Evolutionary conservation across 768 basidiomycete species (phyloP), one percentile per base, ranked within the genome.

Genomic region (Leccinum variicolor): DNA sequence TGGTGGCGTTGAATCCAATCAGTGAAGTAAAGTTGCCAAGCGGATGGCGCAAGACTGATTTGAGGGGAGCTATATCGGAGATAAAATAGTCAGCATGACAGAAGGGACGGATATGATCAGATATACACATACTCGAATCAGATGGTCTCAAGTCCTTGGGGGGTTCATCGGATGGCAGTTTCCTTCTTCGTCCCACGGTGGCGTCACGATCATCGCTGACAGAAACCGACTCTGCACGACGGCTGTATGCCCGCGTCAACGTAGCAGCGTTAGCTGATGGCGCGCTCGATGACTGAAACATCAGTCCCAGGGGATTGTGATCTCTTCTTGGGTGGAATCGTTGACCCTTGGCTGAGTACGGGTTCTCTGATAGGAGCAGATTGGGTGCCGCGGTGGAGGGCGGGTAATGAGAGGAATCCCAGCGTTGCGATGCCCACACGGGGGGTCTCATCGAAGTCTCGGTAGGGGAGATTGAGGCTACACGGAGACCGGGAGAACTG

Each of bases 11-110:
- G 89, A 62, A 97, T 94, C 85, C 91, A 94, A 69, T 96, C 92
- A 23, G 93, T 93, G 71, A 97, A 96, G 74, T 93, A 97, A 46
- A 97, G 81, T 73, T 97, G 94, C 94, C 94, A 97, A 54, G 94
- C 92, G 3, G 92, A 94, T 4, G 91, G 92, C 6, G 94, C 92
- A 97, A 78, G 13, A 84, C 74, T 41, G 94, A 94, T 74, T 89
- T 94, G 55, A 83, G 75, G 48, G 83, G 83, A 36, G 79, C 88
- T 87, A 72, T 56, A 70, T 51, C 64, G 69, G 71, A 58, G 58
- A 66, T 70, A 67, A 67, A 15, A 57, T 28, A 58, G 65, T 75
- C 56, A 70, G 62, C 61, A 69, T 73, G 58, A 51, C 56, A 63
- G 59, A 60, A 64, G 61, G 55, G 48, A 61, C 69, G 65, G 69